Evolutionary conservation across 129 eudicot species (phyloP).

Genomic region (Centella asiatica): DNA sequence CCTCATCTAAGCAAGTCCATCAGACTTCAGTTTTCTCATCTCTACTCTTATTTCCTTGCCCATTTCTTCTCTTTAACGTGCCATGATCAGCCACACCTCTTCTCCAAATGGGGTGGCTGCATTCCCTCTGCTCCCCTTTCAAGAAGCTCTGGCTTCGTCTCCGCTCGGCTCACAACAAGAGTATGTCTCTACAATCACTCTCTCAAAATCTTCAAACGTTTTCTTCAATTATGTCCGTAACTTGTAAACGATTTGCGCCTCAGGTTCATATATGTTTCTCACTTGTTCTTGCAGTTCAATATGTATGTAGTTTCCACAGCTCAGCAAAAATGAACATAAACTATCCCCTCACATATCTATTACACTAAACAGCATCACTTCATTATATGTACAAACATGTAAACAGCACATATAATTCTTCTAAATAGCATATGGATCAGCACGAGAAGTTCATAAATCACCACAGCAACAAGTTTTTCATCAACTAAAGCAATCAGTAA

Average conservation of each 20-base stretch:
- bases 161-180: conserved; percentile 66
- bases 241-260: too few species aligned
- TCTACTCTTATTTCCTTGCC: conserved; percentile 19
- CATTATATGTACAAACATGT: too few species aligned
- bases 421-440: too few species aligned
- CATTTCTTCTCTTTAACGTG: conserved; percentile 32
- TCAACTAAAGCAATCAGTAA: too few species aligned
- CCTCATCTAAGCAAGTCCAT: conserved; percentile 64
- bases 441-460: neutral
- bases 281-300: too few species aligned
- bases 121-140: conserved; percentile 82
- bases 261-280: too few species aligned
- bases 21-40: conserved; percentile 12
- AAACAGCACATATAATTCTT: too few species aligned
- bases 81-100: conserved; percentile 34
- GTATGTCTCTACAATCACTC: conserved; percentile 20
- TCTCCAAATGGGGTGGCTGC: conserved; percentile 88
- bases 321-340: too few species aligned
- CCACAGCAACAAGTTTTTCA: too few species aligned
- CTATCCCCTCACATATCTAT: too few species aligned
- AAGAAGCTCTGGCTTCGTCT: conserved; percentile 85
- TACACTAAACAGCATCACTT: too few species aligned
- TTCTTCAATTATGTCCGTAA: neutral
- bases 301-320: too few species aligned
- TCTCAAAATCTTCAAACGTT: neutral